A percentile compares a stretch with the other conserved stretches of the same genome.
Conservation (phyloP, 306 rosid species). For the Lithocarpus polystachyus region DNA sequence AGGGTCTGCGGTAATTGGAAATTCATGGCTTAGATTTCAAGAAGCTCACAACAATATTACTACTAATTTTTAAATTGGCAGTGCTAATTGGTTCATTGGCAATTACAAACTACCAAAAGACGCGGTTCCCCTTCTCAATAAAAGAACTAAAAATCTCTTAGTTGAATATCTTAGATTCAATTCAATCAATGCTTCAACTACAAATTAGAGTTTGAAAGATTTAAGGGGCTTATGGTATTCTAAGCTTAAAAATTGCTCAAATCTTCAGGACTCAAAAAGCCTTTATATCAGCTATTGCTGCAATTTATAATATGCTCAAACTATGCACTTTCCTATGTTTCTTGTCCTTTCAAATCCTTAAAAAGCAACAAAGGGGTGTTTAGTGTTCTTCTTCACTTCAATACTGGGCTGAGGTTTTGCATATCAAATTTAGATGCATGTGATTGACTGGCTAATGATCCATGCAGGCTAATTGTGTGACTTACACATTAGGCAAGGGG, state of each 20-base stretch:
- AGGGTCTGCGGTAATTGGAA: no score
- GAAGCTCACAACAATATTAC: slow-evolving; percentile 15
- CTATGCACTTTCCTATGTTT: no score
- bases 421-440: no score
- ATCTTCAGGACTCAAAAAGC: no score
- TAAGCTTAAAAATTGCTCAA: no score
- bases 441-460: no score
- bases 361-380: not conserved
- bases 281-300: no score
- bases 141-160: not conserved
- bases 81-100: slow-evolving; percentile 18
- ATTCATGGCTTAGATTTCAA: not conserved
- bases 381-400: no score
- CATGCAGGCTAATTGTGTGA: not conserved
- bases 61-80: not conserved
- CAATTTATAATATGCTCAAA: no score
- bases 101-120: not conserved
- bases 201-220: not conserved
- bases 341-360: not conserved
- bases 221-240: not conserved
- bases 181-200: no score
- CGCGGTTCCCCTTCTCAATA: not conserved
- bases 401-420: no score
- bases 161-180: not conserved
- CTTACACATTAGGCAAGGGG: slow-evolving; percentile 12